Percentiles rank a stretch among this genome's conserved stretches.
These are phyloP conservation scores for Solanum pinnatisectum DNA, from an alignment of 257 asterid genomes.

Conservation along the genomic window DNA sequence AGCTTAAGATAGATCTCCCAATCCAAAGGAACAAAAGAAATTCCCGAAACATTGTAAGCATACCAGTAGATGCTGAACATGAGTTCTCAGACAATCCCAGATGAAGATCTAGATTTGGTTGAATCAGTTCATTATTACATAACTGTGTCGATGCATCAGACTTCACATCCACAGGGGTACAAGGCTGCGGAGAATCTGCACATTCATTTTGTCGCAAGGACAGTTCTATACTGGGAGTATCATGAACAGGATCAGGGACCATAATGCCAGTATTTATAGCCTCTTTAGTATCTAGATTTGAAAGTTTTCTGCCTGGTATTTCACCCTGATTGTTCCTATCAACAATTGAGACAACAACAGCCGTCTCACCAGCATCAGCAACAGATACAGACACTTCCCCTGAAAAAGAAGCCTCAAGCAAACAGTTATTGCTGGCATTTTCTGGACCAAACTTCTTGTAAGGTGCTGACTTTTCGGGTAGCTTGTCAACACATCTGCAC, in stretches of 20 bases:
- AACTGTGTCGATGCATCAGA: conserved; percentile 5
- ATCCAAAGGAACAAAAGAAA: conserved; percentile 5
- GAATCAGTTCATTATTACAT: conserved; percentile 10
- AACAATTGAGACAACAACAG: conserved; percentile 58
- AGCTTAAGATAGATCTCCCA: conserved; percentile 7
- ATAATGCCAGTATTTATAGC: conserved; percentile 16
- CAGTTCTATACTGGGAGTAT: conserved; percentile 21
- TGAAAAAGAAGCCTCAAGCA: conserved; percentile 41
- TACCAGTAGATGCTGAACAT: conserved; percentile 33
- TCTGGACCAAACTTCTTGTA: conserved; percentile 30
- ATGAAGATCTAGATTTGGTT: conserved; percentile 39
- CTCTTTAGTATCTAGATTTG: conserved; percentile 14
- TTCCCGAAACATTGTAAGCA: conserved; percentile 6
- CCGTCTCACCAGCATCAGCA: conserved; percentile 92
- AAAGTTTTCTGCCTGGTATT: conserved; percentile 23
- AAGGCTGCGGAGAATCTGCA: conserved; percentile 8
- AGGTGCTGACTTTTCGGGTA: conserved; percentile 17
- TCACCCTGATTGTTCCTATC: conserved; percentile 37
- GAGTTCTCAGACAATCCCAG: conserved; percentile 28
- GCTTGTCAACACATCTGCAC: conserved; percentile 57
- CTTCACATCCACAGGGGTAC: conserved; percentile 20
- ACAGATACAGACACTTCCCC: conserved; percentile 73
- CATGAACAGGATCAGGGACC: conserved; percentile 18
- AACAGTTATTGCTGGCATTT: conserved; percentile 19
- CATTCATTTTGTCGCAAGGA: conserved; percentile 22